phyloP scores from a whole-genome alignment of 2,329 filamentous ascomycete genomes.

The Ceratocystis cacaofunesta region DNA sequence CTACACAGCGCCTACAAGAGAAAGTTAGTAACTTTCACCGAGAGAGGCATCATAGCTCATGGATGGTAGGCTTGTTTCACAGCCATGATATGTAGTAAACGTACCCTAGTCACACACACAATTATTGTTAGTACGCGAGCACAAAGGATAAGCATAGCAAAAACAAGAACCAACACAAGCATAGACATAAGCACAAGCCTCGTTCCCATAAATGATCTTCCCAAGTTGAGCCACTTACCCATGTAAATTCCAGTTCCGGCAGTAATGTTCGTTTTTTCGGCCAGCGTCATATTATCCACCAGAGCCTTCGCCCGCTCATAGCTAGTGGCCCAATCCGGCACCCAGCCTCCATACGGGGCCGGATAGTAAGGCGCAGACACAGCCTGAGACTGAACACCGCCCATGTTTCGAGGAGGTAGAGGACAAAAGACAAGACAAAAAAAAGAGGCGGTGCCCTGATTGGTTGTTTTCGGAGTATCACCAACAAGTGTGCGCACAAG shows the following conservation, averaged over 20 bases:
- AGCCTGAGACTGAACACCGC: conserved; percentile 13
- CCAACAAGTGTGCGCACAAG: background rate
- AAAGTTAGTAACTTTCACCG: background rate
- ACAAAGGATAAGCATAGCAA: conserved; percentile 9
- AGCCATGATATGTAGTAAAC: background rate
- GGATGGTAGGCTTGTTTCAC: background rate
- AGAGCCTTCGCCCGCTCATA: conserved; percentile 54
- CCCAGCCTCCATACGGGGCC: conserved; percentile 57
- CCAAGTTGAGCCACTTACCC: conserved; percentile 30
- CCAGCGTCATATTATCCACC: conserved; percentile 62
- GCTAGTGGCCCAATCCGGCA: conserved; percentile 50
- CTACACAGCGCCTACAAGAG: conserved; percentile 45
- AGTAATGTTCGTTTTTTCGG: conserved; percentile 67
- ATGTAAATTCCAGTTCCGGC: conserved; percentile 57
- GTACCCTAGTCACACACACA: background rate
- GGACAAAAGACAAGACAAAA: background rate
- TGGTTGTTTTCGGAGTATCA: background rate
- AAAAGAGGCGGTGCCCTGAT: background rate
- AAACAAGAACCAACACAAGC: background rate
- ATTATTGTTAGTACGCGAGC: background rate
- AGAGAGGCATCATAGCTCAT: background rate
- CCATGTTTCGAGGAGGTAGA: background rate
- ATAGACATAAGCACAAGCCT: background rate
- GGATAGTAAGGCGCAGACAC: conserved; percentile 53
- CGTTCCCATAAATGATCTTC: too few relatives aligned